A percentile compares a stretch with the other conserved stretches of the same genome.
Conservation (phyloP, 495 filamentous ascomycete species). For the Bombardia bombarda region DNA sequence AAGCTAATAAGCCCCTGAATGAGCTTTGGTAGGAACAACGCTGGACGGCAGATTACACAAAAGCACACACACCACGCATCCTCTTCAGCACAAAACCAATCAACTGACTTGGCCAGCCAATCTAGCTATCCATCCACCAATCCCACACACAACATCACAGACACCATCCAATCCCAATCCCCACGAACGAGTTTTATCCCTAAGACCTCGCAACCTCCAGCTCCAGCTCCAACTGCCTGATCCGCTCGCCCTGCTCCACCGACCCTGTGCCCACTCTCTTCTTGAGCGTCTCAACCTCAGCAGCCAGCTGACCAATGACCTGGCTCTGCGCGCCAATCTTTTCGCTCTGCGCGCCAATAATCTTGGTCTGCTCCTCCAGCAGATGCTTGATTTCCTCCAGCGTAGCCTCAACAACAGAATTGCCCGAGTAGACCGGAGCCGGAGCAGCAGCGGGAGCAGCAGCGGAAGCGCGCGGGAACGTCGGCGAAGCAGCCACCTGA, state of each 20-base stretch:
- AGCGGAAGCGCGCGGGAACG: conserved; percentile 11
- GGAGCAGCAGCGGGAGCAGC: conserved; percentile 14
- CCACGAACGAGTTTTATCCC: background rate
- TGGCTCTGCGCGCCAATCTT: conserved; percentile 52
- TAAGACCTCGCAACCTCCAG: conserved; percentile 37
- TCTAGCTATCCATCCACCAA: no score
- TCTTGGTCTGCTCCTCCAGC: conserved; percentile 53
- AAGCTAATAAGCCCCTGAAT: no score
- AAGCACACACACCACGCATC: no score
- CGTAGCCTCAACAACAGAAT: conserved; percentile 28
- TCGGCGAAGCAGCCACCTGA: conserved; percentile 13
- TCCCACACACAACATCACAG: background rate
- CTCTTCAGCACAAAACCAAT: no score
- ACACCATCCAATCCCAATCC: background rate
- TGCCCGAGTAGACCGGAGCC: conserved; percentile 8
- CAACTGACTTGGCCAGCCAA: no score
- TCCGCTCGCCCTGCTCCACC: conserved; percentile 59
- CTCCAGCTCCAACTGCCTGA: conserved; percentile 61
- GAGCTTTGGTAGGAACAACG: no score
- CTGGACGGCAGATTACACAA: no score
- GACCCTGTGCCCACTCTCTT: conserved; percentile 48
- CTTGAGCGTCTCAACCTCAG: conserved; percentile 61
- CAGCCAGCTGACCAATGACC: conserved; percentile 54
- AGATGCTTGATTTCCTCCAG: conserved; percentile 58
- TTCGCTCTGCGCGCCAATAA: conserved; percentile 48